phyloP scores from a whole-genome alignment of 768 basidiomycete genomes.

The Suillus alpinus region DNA sequence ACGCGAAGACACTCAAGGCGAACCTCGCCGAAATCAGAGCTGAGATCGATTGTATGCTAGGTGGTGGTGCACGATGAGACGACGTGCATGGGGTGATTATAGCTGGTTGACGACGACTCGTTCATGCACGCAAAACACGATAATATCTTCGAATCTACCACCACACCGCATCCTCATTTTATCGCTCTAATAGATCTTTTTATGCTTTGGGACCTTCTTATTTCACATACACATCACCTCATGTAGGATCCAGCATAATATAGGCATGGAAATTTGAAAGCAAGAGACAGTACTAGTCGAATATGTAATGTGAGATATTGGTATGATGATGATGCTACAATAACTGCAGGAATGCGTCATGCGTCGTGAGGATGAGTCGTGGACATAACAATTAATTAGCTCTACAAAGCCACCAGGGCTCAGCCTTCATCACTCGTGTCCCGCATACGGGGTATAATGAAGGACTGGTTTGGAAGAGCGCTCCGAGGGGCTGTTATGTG shows the following conservation, averaged over 20 bases:
- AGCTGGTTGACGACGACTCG: not conserved
- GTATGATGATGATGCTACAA: slow-evolving; percentile 3
- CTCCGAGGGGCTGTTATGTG: slow-evolving; percentile 42
- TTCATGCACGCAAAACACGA: not conserved
- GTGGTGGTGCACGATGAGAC: slow-evolving; percentile 23
- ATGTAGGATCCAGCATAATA: slow-evolving; percentile 4
- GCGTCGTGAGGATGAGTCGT: not conserved
- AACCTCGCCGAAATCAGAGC: slow-evolving; percentile 80
- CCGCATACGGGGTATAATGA: slow-evolving; percentile 35
- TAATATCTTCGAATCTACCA: not conserved
- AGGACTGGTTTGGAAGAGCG: slow-evolving; percentile 50
- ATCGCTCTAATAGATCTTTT: not conserved
- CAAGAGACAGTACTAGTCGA: slow-evolving; percentile 2
- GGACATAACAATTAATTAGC: slow-evolving; percentile 10
- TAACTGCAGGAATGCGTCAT: not conserved
- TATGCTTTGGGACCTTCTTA: not conserved
- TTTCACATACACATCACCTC: not conserved
- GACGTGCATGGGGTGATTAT: not conserved
- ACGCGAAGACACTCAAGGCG: slow-evolving; percentile 77
- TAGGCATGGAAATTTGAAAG: slow-evolving; percentile 3
- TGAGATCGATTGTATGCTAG: slow-evolving; percentile 75
- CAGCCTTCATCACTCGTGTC: slow-evolving; percentile 28
- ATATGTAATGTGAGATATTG: slow-evolving; percentile 6
- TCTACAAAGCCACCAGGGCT: slow-evolving; percentile 15
- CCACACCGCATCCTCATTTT: not conserved